Conservation (phyloP, 208 protist species). For the Trypanosoma lewisi region DNA sequence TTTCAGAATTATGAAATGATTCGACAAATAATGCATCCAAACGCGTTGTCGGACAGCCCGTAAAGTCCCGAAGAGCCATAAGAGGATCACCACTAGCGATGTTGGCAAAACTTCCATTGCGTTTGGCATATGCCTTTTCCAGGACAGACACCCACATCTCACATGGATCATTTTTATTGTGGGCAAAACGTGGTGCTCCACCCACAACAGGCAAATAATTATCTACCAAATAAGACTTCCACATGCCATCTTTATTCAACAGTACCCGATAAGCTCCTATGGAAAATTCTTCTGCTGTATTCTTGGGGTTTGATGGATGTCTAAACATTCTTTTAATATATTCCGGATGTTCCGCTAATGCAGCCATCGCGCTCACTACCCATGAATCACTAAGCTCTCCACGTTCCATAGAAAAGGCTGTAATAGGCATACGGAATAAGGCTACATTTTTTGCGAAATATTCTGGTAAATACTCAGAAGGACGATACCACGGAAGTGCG, state of each 20-base stretch:
- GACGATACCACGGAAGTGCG: constrained; percentile 39
- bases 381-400: constrained; percentile 69
- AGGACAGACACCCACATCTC: constrained; percentile 42
- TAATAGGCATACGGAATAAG: constrained; percentile 41
- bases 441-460: constrained; percentile 20
- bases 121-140: constrained; percentile 55
- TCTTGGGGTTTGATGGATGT: constrained; percentile 18
- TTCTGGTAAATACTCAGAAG: constrained; percentile 39
- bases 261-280: constrained; percentile 29
- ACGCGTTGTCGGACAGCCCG: constrained; percentile 49
- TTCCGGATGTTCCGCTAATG: constrained; percentile 38
- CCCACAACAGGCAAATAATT: constrained; percentile 27
- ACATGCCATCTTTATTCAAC: constrained; percentile 40
- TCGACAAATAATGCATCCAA: constrained; percentile 37
- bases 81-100: constrained; percentile 29
- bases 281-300: constrained; percentile 13
- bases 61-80: constrained; percentile 47
- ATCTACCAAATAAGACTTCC: constrained; percentile 35
- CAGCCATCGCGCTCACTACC: constrained; percentile 60
- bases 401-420: constrained; percentile 34
- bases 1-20: constrained; percentile 22
- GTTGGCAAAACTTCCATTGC: constrained; percentile 32
- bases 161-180: constrained; percentile 20
- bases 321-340: constrained; percentile 46
- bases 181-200: constrained; percentile 19